Base-by-base conservation (phyloP, 179 eudicot species). In the Sideroxylon spinosum region DNA sequence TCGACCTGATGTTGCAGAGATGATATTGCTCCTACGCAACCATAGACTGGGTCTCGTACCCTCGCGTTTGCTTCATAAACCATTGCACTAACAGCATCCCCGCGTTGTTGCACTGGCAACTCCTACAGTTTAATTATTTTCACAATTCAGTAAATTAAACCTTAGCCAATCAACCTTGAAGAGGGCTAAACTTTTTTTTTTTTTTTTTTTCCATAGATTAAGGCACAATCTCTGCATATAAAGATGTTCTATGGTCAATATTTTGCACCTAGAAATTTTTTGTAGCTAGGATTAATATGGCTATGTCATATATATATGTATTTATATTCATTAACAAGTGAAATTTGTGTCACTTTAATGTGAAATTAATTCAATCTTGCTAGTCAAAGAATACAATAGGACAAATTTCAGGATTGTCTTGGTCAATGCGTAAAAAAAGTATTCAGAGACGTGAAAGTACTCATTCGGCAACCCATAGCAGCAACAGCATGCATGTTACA, bases 41-140 rank as follows among this genome's bases (percentile, higher is more conserved):
- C 98, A 16, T 93, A 93, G 5, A 93, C 98, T 0, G 98, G 98
- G 73, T 93, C 98, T 3, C 98, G 90, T 25, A 92, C 91, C 74
- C 98, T 90, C 13, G 98, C 98, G 56, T 92, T 93, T 29, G 98
- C 98, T 76, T 93, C 98, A n/a, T 93, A 93, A 12, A 93, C 98
- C 94, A 93, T 91, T 0, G 94, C 90, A 75, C 93, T 93, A 69
- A 93, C 98, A 5, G 98, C 98, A 69, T 93, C 98, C 0, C 91
- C 91, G 0, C 98, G 87, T 59, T 93, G 98, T 71, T 90, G 88
- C 77, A 87, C 67, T 3, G 93, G 92, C 83, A 93, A 88, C 37
- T 93, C 98, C 98, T 93, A 77, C 44, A 37, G 5, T 37, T 67
- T 78, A 6, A 67, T 17, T 10, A 66, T 22, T 75, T 60, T 56